Evolutionary conservation across 1,284 basidiomycete genomes (phyloP), one percentile per base, ranked within the genome.

Genomic region (Ceratorhiza oryzae-sativae): DNA sequence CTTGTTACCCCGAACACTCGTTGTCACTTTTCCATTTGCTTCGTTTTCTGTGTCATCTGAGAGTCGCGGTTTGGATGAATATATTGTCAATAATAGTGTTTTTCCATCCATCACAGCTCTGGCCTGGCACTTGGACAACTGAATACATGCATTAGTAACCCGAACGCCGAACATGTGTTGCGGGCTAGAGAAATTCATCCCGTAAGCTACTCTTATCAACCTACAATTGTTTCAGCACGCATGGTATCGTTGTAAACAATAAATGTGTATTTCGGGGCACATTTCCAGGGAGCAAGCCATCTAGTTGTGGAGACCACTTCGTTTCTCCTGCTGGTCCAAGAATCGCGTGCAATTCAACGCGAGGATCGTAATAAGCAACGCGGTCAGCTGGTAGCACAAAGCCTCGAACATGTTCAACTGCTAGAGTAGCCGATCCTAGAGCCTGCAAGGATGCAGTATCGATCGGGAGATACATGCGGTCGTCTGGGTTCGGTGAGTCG

Each of bases 281-380:
- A 6, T 32, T 49, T 48, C n/a, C 15, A 18, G 15, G n/a, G n/a
- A 48, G 18, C 4, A 62, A 10, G 10, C 13, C 3, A 1, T 23
- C 45, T n/a, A 62, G 46, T 18, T 49, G 60, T 3, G 60, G 60
- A 1, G 12, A 20, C 60, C 60, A 62, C 12, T 23, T 42, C 60
- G 49, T 62, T 9, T 23, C 42, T 12, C 60, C 60, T 15, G 42
- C 20, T 10, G 15, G 30, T 23, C 45, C 42, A 15, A 62, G 46
- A 23, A 3, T 46, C 23, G 42, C 60, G 12, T 49, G 60, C 34
- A 61, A 25, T 18, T 61, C 39, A 8, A 61, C 13, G 9, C 27
- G 23, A 30, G 41, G 20, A 20, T 61, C 39, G 23, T 46, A 30
- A 13, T 42, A 13, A 9, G 13, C 30, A 12, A 15, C 18, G 1